Base-by-base conservation (phyloP, 495 filamentous ascomycete species). In the Penicillium taxi region DNA sequence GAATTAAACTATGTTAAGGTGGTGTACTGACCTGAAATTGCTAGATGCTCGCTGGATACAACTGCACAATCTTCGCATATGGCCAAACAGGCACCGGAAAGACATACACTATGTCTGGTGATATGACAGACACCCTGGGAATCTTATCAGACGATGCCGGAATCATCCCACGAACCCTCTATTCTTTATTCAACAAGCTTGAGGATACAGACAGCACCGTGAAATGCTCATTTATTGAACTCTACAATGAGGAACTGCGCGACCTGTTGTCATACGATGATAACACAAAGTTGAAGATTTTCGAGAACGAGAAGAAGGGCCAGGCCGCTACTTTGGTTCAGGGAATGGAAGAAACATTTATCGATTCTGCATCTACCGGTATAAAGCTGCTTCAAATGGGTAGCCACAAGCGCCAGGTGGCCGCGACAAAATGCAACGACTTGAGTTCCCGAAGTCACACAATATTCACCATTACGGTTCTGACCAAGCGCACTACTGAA, bases 41-140 rank as follows among this genome's bases (percentile, higher is more conserved):
- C 11, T 48, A 96, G 88, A 95, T 96, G 76, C 74, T 98, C 15
- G 72, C 77, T 17, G 91, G 91, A n/a, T 96, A 84, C 63, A 98
- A 98, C 56, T 98, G 91, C 58, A 98, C 91, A 6, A 94, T 98
- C 38, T 98, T 98, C 54, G 91, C 91, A 30, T 98, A 98, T 56
- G 91, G 91, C 6, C 91, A 98, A 51, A 98, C 91, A 0, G 91
- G 91, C 18, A 98, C 91, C 1, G 91, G 91, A 36, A 98, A 98
- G 61, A 98, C 91, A 20, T 98, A 98, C 58, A 98, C 91, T 2
- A 98, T 98, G 91, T 94, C 93, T 3, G 91, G 91, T 22, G 89
- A 98, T 53, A 95, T 98, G 82, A 82, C 72, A 7, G 82, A 91
- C 44, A 85, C 80, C 1, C 66, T 87, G 29, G 86, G 86, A 2